Conservation (phyloP, 345 rosid genomes). For the Carallia brachiata region DNA sequence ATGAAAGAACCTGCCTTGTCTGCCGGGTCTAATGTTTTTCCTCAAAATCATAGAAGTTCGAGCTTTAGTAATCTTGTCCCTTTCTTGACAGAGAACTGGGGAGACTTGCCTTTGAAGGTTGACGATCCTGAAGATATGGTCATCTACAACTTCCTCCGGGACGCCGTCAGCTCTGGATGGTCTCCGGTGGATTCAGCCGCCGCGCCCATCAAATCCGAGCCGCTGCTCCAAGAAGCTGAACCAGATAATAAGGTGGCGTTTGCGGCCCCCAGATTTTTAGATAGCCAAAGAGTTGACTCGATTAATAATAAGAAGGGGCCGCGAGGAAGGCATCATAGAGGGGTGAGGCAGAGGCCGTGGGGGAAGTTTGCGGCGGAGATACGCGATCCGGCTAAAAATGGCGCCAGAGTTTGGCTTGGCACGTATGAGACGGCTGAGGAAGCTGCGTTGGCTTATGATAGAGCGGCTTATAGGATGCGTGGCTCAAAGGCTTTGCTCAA, state of each 20-base stretch:
- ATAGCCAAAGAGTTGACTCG: not conserved
- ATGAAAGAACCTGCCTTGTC: conserved; percentile 2
- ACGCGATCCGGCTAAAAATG: conserved; percentile 34
- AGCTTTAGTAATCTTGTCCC: conserved; percentile 12
- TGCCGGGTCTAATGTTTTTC: not conserved
- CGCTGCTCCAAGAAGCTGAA: not conserved
- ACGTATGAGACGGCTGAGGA: conserved; percentile 39
- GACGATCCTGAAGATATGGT: conserved; percentile 62
- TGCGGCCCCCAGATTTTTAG: not conserved
- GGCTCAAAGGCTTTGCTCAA: conserved; percentile 32
- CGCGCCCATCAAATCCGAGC: not conserved
- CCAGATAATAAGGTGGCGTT: not conserved
- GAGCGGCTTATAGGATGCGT: conserved; percentile 37
- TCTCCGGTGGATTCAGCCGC: conserved; percentile 26
- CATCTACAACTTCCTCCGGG: conserved; percentile 46
- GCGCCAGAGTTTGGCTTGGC: conserved; percentile 40
- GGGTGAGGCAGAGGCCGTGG: conserved; percentile 39
- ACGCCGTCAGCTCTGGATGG: conserved; percentile 56
- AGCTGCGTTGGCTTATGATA: conserved; percentile 37
- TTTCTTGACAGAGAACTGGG: conserved; percentile 23
- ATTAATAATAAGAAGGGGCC: not conserved
- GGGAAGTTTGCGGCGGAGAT: conserved; percentile 41
- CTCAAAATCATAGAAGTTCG: conserved; percentile 7
- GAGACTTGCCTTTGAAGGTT: conserved; percentile 49
- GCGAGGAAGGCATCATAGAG: conserved; percentile 39